Percentiles rank a stretch among this genome's conserved stretches.
phyloP scores from a whole-genome alignment of 495 filamentous ascomycete species.

The Trichoderma erinaceum region DNA sequence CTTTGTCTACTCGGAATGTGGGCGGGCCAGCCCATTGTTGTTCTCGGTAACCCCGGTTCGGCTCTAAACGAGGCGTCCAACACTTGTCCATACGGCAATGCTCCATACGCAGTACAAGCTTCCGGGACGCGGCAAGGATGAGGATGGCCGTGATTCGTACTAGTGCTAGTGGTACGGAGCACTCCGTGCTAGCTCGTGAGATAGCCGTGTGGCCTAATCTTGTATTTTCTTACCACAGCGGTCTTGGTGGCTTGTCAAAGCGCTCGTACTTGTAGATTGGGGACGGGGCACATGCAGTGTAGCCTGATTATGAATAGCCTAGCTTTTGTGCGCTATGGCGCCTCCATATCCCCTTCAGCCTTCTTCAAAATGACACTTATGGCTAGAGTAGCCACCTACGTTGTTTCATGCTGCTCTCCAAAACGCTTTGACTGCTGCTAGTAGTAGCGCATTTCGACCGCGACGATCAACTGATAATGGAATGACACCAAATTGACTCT shows the following conservation, averaged over 20 bases:
- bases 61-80: neutral
- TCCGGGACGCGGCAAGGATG: constrained; percentile 4
- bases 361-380: too few relatives aligned
- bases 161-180: constrained; percentile 2
- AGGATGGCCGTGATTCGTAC: neutral
- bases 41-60: constrained; percentile 7
- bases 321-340: neutral
- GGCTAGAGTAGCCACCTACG: neutral
- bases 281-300: neutral
- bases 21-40: neutral
- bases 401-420: neutral
- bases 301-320: neutral
- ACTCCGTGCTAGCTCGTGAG: constrained; percentile 9
- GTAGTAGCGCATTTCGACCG: neutral
- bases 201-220: constrained; percentile 10
- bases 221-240: neutral
- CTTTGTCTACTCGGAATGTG: constrained; percentile 5
- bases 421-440: neutral
- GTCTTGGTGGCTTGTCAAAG: neutral
- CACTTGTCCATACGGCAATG: neutral
- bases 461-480: neutral
- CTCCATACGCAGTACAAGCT: neutral
- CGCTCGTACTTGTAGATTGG: neutral
- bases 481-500: neutral
- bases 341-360: neutral